These are phyloP conservation scores for Primulina tabacum DNA, from an alignment of 257 asterid genomes.

Conservation along the genomic window DNA sequence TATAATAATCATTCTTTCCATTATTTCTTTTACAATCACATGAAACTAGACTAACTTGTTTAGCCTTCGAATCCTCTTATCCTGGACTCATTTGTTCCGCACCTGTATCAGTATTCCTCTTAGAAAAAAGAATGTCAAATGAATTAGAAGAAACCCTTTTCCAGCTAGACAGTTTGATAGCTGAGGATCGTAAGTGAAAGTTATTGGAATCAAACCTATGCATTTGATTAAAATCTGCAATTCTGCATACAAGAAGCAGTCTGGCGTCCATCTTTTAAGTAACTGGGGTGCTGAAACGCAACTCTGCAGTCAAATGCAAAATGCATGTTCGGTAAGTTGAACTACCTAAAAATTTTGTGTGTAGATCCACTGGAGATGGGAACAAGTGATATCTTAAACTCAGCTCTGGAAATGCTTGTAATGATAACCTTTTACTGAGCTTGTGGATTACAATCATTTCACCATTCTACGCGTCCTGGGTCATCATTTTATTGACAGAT, in stretches of 20 bases:
- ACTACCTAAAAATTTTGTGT: not conserved
- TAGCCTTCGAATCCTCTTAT: too few relatives aligned
- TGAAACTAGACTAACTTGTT: too few relatives aligned
- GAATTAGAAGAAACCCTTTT: too few relatives aligned
- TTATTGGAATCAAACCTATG: not conserved
- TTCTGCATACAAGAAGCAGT: too few relatives aligned
- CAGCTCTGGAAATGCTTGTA: not conserved
- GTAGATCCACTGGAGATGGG: not conserved
- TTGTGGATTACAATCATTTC: conserved; percentile 1
- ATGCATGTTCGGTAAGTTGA: not conserved
- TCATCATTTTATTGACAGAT: too few relatives aligned
- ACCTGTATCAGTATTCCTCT: not conserved
- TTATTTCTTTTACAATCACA: too few relatives aligned
- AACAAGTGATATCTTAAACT: not conserved
- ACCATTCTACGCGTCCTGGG: not conserved
- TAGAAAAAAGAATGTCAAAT: too few relatives aligned
- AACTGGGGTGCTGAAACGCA: not conserved
- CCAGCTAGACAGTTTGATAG: too few relatives aligned
- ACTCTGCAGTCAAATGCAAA: not conserved
- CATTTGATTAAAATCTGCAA: not conserved
- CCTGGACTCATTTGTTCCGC: too few relatives aligned
- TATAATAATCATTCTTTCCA: too few relatives aligned
- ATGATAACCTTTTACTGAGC: conserved; percentile 1
- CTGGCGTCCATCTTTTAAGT: too few relatives aligned
- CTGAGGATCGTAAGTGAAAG: not conserved